phyloP scores from a whole-genome alignment of 306 rosid species.

The Cercis canadensis region DNA sequence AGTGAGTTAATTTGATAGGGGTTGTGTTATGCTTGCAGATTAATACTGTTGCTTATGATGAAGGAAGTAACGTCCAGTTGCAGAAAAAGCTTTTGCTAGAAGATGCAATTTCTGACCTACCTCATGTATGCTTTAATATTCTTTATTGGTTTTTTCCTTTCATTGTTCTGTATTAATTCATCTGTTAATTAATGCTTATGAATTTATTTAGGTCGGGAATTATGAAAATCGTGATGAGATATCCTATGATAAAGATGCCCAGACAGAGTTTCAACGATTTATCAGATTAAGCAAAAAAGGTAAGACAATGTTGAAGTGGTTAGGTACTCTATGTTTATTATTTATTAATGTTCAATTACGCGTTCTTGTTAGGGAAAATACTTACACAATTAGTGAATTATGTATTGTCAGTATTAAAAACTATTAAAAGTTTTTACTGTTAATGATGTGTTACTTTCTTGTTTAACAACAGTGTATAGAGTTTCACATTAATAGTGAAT shows the following conservation, averaged over 20 bases:
- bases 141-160: background rate
- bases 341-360: no score
- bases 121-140: slow-evolving; percentile 48
- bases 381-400: no score
- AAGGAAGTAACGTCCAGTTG: slow-evolving; percentile 44
- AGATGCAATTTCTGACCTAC: slow-evolving; percentile 88
- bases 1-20: no score
- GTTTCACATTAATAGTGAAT: no score
- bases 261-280: slow-evolving; percentile 63
- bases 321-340: no score
- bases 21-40: slow-evolving; percentile 39
- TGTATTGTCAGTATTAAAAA: no score
- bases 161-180: background rate
- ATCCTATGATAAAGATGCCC: slow-evolving; percentile 45
- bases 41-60: slow-evolving; percentile 62
- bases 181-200: background rate
- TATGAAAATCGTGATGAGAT: slow-evolving; percentile 59
- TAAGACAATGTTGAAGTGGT: background rate
- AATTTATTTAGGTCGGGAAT: slow-evolving; percentile 56
- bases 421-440: no score
- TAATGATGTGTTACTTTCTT: no score
- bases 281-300: slow-evolving; percentile 64
- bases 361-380: no score
- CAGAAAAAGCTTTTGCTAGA: slow-evolving; percentile 57
- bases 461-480: no score